Conservation (phyloP, 2,329 filamentous ascomycete species). For the Verticillium zaregamsianum region DNA sequence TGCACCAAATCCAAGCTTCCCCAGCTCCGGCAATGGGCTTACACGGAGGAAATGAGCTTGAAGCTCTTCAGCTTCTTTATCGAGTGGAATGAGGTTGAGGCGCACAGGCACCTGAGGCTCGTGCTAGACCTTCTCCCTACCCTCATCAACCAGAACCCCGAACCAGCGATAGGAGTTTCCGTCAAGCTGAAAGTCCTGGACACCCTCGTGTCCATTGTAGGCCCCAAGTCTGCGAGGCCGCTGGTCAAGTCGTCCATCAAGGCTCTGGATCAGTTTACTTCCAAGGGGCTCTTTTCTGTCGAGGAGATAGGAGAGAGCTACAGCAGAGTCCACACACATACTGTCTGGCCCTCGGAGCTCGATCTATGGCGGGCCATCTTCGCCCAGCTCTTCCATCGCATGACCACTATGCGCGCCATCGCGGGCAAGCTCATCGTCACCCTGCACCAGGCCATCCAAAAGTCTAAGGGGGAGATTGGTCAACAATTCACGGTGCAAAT, state of each 20-base stretch:
- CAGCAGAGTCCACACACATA: constrained; percentile 20
- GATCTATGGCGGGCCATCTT: constrained; percentile 47
- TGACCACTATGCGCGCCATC: constrained; percentile 53
- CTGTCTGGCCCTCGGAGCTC: constrained; percentile 17
- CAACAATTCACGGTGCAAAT: constrained; percentile 30
- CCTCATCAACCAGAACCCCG: constrained; percentile 47
- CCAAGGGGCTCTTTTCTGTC: constrained; percentile 52
- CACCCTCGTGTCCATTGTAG: constrained; percentile 54
- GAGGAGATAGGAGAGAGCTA: constrained; percentile 42
- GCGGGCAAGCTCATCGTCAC: constrained; percentile 59
- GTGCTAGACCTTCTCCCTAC: constrained; percentile 54
- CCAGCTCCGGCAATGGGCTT: constrained; percentile 44
- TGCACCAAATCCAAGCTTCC: constrained; percentile 45
- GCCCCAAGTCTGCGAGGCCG: constrained; percentile 55
- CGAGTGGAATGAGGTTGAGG: constrained; percentile 64
- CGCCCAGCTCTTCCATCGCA: constrained; percentile 48
- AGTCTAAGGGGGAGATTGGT: constrained; percentile 11
- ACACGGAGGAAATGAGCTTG: constrained; percentile 41
- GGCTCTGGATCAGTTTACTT: constrained; percentile 60
- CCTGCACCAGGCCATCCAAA: constrained; percentile 45
- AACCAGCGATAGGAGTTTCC: constrained; percentile 25
- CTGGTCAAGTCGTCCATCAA: constrained; percentile 68
- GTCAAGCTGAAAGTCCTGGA: constrained; percentile 44
- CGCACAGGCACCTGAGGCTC: constrained; percentile 59
- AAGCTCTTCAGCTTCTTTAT: constrained; percentile 59